Percentiles rank a stretch among this genome's conserved stretches.
phyloP scores from a whole-genome alignment of 2,329 filamentous ascomycete species.

The Ceratocystis eucalypticola region DNA sequence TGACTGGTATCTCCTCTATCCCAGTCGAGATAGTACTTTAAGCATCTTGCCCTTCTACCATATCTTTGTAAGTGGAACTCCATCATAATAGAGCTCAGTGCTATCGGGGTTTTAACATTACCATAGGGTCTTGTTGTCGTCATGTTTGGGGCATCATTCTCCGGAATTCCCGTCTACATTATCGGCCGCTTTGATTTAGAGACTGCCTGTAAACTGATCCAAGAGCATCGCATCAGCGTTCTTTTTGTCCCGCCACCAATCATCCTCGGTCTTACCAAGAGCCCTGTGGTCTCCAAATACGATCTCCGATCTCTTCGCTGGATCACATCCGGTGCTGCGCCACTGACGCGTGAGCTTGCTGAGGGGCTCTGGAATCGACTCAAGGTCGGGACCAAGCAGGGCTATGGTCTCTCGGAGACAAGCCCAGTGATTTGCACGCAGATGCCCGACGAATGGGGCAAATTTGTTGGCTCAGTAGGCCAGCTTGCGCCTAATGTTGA shows the following conservation, averaged over 20 bases:
- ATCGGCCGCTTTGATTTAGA: slow-evolving; percentile 66
- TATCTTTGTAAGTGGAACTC: slow-evolving; percentile 52
- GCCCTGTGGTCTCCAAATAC: slow-evolving; percentile 65
- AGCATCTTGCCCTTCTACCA: slow-evolving; percentile 83
- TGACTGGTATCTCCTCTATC: slow-evolving; percentile 43
- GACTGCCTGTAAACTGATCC: slow-evolving; percentile 61
- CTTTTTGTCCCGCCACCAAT: slow-evolving; percentile 76
- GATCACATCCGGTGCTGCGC: slow-evolving; percentile 79
- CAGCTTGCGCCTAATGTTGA: slow-evolving; percentile 64
- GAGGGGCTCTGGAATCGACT: slow-evolving; percentile 61
- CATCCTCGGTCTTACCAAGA: slow-evolving; percentile 65
- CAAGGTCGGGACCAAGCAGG: slow-evolving; percentile 74
- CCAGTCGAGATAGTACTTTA: slow-evolving; percentile 56
- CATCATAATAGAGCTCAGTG: neutral
- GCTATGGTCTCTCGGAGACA: slow-evolving; percentile 81
- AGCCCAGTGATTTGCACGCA: slow-evolving; percentile 66
- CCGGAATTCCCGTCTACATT: slow-evolving; percentile 60
- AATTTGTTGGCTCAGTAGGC: slow-evolving; percentile 64
- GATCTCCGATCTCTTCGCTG: slow-evolving; percentile 66
- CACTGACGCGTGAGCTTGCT: slow-evolving; percentile 67
- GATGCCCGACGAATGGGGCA: slow-evolving; percentile 61
- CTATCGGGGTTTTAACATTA: neutral
- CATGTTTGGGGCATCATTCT: slow-evolving; percentile 28
- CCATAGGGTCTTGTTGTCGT: slow-evolving; percentile 27
- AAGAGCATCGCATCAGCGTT: slow-evolving; percentile 62